Evolutionary conservation across 1,284 basidiomycete species (phyloP).

Genomic region (Fomitiporia mediterranea): DNA sequence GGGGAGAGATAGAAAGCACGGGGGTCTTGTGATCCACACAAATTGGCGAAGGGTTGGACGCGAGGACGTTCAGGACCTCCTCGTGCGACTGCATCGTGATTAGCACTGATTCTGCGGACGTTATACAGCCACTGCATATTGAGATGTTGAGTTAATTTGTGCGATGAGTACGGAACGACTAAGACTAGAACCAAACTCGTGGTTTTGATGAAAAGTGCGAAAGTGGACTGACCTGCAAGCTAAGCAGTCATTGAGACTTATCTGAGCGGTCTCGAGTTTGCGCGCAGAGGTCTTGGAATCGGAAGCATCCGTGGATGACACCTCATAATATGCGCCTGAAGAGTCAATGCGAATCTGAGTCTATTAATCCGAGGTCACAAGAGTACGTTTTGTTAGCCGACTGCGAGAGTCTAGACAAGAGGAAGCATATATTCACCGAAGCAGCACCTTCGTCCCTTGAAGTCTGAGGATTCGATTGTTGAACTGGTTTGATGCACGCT

Average conservation of each 20-base stretch:
- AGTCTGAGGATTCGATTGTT: constrained; percentile 49
- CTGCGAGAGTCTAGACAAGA: constrained; percentile 7
- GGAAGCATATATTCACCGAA: constrained; percentile 42
- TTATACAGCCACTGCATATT: constrained; percentile 91
- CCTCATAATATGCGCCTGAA: constrained; percentile 76
- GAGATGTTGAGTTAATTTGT: too few species aligned
- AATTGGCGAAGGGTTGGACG: constrained; percentile 44
- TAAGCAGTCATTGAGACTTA: constrained; percentile 93
- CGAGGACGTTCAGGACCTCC: constrained; percentile 80
- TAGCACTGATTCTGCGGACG: constrained; percentile 94
- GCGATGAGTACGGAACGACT: constrained; percentile 7
- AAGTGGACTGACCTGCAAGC: constrained; percentile 68
- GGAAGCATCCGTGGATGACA: constrained; percentile 33
- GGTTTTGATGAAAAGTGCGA: background rate
- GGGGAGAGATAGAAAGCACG: constrained; percentile 87
- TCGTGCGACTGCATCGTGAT: constrained; percentile 96
- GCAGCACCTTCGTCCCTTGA: constrained; percentile 51
- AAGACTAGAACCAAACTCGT: background rate
- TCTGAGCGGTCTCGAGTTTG: constrained; percentile 87
- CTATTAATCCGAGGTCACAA: constrained; percentile 35
- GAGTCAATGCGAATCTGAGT: constrained; percentile 89
- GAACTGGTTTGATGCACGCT: constrained; percentile 96
- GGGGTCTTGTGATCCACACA: constrained; percentile 50
- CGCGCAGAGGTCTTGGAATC: constrained; percentile 29
- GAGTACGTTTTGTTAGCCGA: background rate